Conservation (phyloP, 495 filamentous ascomycete genomes). For the Aspergillus affinis region DNA sequence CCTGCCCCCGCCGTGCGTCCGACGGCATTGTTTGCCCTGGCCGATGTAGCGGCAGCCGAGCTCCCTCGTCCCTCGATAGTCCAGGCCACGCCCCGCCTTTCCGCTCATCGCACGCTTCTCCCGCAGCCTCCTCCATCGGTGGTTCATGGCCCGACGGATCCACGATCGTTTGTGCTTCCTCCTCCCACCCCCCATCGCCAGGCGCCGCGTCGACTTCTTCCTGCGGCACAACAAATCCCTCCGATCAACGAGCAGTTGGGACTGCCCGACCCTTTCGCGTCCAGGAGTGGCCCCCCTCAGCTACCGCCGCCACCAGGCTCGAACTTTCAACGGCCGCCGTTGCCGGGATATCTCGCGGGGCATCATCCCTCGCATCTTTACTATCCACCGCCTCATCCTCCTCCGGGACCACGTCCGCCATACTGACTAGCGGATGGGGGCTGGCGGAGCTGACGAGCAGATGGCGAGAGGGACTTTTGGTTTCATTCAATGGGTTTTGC, state of each 20-base stretch:
- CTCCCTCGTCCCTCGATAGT: constrained; percentile 24
- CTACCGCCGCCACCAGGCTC: constrained; percentile 44
- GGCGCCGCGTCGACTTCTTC: constrained; percentile 41
- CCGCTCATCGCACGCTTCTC: constrained; percentile 30
- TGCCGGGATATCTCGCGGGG: constrained; percentile 30
- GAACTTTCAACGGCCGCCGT: constrained; percentile 37
- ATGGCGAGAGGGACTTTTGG: background rate
- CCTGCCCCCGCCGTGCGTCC: constrained; percentile 16
- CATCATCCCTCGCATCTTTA: constrained; percentile 23
- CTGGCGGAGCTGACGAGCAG: constrained; percentile 16
- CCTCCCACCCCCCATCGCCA: constrained; percentile 36
- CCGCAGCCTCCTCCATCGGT: constrained; percentile 33
- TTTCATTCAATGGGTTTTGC: background rate
- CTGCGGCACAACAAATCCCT: constrained; percentile 33
- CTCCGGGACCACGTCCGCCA: constrained; percentile 20
- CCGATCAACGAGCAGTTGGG: constrained; percentile 30
- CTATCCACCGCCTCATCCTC: constrained; percentile 24
- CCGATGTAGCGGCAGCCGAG: constrained; percentile 35
- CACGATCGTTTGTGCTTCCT: constrained; percentile 41
- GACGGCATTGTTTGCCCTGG: constrained; percentile 33
- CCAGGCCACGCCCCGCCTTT: constrained; percentile 23
- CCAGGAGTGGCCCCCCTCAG: constrained; percentile 37
- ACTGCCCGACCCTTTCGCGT: constrained; percentile 38
- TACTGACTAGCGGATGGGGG: constrained; percentile 15
- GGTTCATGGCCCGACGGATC: constrained; percentile 37